Percentiles rank a stretch among this genome's conserved stretches.
phyloP scores from a whole-genome alignment of 2,329 filamentous ascomycete species.

The Colletotrichum sp. region DNA sequence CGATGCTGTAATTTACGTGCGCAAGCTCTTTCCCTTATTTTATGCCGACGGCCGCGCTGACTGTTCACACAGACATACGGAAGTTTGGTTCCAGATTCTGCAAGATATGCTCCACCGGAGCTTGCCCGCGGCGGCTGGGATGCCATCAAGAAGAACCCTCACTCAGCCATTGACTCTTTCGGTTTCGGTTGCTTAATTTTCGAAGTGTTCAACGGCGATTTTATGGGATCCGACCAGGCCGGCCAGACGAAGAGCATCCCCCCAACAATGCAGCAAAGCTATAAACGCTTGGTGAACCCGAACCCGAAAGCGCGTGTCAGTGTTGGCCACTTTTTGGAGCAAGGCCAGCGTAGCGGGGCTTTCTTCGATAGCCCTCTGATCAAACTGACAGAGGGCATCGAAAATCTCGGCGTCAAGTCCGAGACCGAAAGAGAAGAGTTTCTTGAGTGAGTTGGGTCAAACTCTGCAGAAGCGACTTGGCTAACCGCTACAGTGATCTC shows the following conservation, averaged over 20 bases:
- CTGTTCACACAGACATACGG: constrained; percentile 71
- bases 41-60: constrained; percentile 5
- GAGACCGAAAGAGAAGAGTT: constrained; percentile 86
- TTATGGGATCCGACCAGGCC: constrained; percentile 76
- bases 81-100: constrained; percentile 83
- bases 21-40: neutral
- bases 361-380: constrained; percentile 96
- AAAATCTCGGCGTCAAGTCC: constrained; percentile 88
- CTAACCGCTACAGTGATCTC: constrained; percentile 64
- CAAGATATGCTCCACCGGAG: constrained; percentile 86
- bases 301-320: constrained; percentile 90
- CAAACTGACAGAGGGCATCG: constrained; percentile 88
- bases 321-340: constrained; percentile 85
- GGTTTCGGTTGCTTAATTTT: constrained; percentile 84
- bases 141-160: constrained; percentile 80
- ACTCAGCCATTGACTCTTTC: constrained; percentile 86
- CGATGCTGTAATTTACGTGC: constrained; percentile 81
- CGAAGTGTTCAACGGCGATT: constrained; percentile 91
- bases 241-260: constrained; percentile 88
- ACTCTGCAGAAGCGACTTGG: constrained; percentile 25
- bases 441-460: constrained; percentile 59
- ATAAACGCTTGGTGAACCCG: constrained; percentile 85
- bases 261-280: constrained; percentile 86
- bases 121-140: constrained; percentile 90
- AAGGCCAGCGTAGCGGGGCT: constrained; percentile 79